Evolutionary conservation across 75 land plant genomes (phyloP).

Genomic region (Adiantum capillusveneris): DNA sequence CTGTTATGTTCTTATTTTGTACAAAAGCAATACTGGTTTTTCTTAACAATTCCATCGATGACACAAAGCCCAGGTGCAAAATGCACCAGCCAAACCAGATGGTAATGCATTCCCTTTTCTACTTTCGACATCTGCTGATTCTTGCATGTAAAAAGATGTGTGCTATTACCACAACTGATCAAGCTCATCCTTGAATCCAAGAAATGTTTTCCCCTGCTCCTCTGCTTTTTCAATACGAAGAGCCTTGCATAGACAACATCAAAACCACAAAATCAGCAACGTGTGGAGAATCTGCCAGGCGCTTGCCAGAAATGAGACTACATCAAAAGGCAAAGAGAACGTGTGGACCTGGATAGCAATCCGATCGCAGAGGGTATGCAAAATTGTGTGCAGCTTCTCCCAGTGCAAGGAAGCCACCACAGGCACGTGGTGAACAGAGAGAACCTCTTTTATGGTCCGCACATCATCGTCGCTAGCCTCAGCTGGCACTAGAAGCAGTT

Average conservation of each 20-base stretch:
- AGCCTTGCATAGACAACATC: conserved; percentile 1
- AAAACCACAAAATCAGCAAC: background rate
- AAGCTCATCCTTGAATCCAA: conserved; percentile 16
- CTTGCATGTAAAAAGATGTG: background rate
- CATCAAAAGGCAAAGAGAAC: background rate
- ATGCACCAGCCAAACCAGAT: background rate
- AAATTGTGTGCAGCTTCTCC: conserved; percentile 23
- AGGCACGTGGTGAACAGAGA: conserved; percentile 23
- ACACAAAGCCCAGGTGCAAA: too few species aligned
- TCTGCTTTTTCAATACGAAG: conserved; percentile 24
- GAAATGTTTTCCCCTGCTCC: conserved; percentile 20
- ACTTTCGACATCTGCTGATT: background rate
- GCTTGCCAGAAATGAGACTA: background rate
- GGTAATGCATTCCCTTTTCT: background rate
- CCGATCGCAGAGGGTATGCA: conserved; percentile 17
- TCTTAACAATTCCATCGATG: too few species aligned
- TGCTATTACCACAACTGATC: conserved; percentile 8
- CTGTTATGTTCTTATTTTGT: background rate
- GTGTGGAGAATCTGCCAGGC: too few species aligned
- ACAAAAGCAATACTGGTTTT: background rate
- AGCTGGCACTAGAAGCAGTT: conserved; percentile 1
- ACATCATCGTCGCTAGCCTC: conserved; percentile 3
- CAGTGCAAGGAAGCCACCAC: conserved; percentile 26
- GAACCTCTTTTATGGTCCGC: conserved; percentile 8
- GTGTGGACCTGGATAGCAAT: conserved; percentile 14